Percentiles rank a stretch among this genome's conserved stretches.
Conservation (phyloP, 345 rosid species). For the Acer campestre region DNA sequence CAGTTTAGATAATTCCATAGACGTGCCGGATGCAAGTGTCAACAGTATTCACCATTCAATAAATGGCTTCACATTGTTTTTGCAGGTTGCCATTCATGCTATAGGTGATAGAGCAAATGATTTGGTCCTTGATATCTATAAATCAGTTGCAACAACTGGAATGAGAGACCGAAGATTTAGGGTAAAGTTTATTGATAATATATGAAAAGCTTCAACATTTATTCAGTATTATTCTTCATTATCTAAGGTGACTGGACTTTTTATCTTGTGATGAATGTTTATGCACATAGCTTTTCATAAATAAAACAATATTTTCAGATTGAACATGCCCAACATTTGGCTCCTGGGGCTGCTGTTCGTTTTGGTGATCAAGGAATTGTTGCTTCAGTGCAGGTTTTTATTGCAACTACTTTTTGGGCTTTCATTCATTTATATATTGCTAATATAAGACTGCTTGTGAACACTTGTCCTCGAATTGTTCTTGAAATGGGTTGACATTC, state of each 20-base stretch:
- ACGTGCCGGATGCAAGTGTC: background rate
- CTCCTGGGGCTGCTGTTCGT: conserved; percentile 56
- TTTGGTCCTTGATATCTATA: conserved; percentile 65
- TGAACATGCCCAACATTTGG: conserved; percentile 93
- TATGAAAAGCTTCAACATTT: conserved; percentile 5
- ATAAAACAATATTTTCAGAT: conserved; percentile 47
- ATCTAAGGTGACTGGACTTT: background rate
- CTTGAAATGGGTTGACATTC: background rate
- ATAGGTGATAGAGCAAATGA: conserved; percentile 92
- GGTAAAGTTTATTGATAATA: conserved; percentile 49
- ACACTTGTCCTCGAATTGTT: background rate
- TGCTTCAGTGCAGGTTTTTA: conserved; percentile 82
- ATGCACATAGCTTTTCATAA: conserved; percentile 9
- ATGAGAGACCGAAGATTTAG: conserved; percentile 76
- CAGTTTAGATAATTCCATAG: background rate
- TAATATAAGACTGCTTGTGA: background rate
- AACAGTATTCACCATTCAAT: background rate
- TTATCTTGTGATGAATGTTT: background rate
- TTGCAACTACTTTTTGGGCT: conserved; percentile 1
- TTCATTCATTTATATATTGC: background rate
- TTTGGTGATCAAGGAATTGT: conserved; percentile 71
- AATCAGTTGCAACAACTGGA: conserved; percentile 65
- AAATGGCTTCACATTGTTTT: conserved; percentile 13
- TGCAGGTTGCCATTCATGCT: conserved; percentile 91
- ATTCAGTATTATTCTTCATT: background rate